Evolutionary conservation across 2,329 filamentous ascomycete species (phyloP).

Genomic region (Penicillium sp.): DNA sequence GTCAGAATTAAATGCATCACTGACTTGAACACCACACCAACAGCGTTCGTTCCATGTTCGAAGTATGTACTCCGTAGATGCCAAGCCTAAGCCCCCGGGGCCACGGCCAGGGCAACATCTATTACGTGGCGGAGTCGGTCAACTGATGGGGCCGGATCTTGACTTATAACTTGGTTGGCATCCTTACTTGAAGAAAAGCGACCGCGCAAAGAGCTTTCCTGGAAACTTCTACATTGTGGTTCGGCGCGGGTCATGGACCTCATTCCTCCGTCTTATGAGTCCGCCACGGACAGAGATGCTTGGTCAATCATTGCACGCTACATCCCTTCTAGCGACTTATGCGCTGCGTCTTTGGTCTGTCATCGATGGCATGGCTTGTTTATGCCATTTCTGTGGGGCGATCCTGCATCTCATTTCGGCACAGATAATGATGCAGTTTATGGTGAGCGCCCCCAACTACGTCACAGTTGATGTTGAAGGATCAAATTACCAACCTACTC

Average conservation of each 20-base stretch:
- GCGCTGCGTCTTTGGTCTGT: conserved; percentile 57
- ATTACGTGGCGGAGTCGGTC: conserved; percentile 5
- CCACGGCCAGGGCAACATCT: not conserved
- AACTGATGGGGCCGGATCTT: conserved; percentile 1
- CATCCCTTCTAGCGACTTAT: conserved; percentile 58
- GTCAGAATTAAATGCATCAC: no score
- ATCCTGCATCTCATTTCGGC: conserved; percentile 64
- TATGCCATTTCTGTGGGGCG: conserved; percentile 61
- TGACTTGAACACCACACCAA: not conserved
- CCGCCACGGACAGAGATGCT: conserved; percentile 55
- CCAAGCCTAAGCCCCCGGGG: not conserved
- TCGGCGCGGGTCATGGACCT: conserved; percentile 51
- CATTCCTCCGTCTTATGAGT: conserved; percentile 61
- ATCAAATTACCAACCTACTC: not conserved
- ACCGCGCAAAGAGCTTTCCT: not conserved
- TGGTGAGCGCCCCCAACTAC: conserved; percentile 33
- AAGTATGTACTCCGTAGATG: not conserved
- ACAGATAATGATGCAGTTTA: conserved; percentile 62
- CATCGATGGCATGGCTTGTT: conserved; percentile 61
- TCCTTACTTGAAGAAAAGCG: not conserved
- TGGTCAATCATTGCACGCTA: conserved; percentile 60
- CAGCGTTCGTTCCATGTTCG: not conserved
- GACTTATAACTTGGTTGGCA: not conserved
- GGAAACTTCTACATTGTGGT: not conserved
- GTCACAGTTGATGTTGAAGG: not conserved